phyloP scores from a whole-genome alignment of 192 early-diverging fungal genomes.

The Funneliformis geosporum region DNA sequence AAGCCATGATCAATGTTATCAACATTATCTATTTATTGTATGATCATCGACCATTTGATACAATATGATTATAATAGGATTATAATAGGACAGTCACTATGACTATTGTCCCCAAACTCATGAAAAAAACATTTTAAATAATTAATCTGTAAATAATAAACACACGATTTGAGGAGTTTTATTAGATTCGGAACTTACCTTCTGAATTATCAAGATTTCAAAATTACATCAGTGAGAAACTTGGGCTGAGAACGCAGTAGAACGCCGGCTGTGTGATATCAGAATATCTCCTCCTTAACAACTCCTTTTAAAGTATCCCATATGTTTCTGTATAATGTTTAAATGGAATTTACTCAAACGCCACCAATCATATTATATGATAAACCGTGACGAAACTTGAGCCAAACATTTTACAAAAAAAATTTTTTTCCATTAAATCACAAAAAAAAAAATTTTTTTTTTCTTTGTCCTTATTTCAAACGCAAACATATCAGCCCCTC shows the following conservation, averaged over 20 bases:
- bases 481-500: not conserved
- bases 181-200: too few relatives aligned
- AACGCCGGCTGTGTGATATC: not conserved
- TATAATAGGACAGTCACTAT: too few relatives aligned
- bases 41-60: too few relatives aligned
- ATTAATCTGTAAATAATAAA: too few relatives aligned
- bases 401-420: not conserved
- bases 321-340: too few relatives aligned
- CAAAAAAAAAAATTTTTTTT: not conserved
- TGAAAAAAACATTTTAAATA: too few relatives aligned
- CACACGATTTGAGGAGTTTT: too few relatives aligned
- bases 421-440: not conserved
- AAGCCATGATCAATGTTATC: too few relatives aligned
- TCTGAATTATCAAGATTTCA: too few relatives aligned
- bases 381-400: not conserved
- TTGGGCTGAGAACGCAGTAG: not conserved
- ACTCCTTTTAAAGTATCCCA: not conserved
- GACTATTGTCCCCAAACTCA: too few relatives aligned
- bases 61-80: too few relatives aligned
- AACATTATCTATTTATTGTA: too few relatives aligned
- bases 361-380: conserved; percentile 6
- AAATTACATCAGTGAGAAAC: not conserved
- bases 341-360: not conserved
- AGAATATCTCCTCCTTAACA: not conserved
- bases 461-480: not conserved